These are phyloP conservation scores for Dactylellina sp. DNA, from an alignment of 2,329 filamentous ascomycete genomes.

Conservation along the genomic window DNA sequence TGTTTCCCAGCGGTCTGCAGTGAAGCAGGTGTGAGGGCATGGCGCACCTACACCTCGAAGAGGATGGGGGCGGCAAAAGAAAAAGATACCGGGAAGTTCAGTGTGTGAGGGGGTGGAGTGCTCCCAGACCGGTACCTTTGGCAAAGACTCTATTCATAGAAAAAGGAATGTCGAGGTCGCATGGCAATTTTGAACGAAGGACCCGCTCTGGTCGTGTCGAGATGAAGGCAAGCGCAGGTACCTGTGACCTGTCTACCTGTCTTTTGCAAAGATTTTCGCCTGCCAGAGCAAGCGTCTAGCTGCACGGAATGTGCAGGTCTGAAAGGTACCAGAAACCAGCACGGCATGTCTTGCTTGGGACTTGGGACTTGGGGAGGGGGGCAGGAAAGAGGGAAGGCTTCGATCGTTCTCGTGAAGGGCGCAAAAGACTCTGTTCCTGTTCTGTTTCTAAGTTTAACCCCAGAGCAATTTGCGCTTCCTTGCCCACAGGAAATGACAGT, in stretches of 20 bases:
- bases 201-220: constrained; percentile 33
- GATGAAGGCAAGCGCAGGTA: constrained; percentile 36
- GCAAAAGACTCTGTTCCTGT: constrained; percentile 53
- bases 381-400: constrained; percentile 47
- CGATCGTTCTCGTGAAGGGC: constrained; percentile 45
- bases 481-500: constrained; percentile 57
- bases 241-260: constrained; percentile 45
- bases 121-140: constrained; percentile 41
- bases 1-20: constrained; percentile 40
- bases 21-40: constrained; percentile 46
- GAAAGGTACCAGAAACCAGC: constrained; percentile 47
- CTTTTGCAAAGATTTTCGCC: constrained; percentile 38
- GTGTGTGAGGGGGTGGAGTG: constrained; percentile 39
- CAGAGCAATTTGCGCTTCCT: constrained; percentile 57
- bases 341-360: constrained; percentile 20
- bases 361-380: too few relatives aligned
- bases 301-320: constrained; percentile 44
- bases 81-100: constrained; percentile 46
- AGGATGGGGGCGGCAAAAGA: constrained; percentile 54
- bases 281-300: constrained; percentile 27
- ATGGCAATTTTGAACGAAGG: constrained; percentile 48
- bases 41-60: constrained; percentile 44
- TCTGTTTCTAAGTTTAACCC: constrained; percentile 58
- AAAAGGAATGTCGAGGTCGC: constrained; percentile 56
- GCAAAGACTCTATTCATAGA: constrained; percentile 57